A percentile compares a stretch with the other conserved stretches of the same genome.
Evolutionary conservation across 2,329 filamentous ascomycete genomes (phyloP).

Genomic region (Xylaria sp.): DNA sequence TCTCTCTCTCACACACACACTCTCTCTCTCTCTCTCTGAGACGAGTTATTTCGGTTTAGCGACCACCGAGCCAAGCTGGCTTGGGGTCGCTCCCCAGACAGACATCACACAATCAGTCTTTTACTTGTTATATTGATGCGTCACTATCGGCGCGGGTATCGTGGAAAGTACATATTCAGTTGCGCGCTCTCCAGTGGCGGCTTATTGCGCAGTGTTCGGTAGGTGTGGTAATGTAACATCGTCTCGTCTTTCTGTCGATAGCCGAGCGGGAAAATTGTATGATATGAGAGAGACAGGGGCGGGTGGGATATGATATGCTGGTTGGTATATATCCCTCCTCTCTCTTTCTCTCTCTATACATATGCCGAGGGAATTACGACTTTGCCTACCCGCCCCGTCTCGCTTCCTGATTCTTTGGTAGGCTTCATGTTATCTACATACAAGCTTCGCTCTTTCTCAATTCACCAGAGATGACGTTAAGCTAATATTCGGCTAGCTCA

Average conservation of each 20-base stretch:
- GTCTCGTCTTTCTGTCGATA: constrained; percentile 19
- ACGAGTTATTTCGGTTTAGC: neutral
- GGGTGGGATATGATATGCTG: constrained; percentile 13
- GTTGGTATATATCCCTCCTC: constrained; percentile 14
- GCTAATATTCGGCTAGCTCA: neutral
- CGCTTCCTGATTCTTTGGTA: neutral
- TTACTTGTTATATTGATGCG: neutral
- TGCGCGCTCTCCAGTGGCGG: neutral
- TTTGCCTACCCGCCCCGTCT: neutral
- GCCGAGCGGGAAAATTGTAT: constrained; percentile 27
- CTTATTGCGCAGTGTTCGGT: neutral
- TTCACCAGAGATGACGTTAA: neutral
- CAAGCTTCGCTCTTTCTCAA: neutral
- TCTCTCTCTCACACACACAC: too few species aligned
- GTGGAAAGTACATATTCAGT: neutral
- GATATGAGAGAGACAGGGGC: neutral
- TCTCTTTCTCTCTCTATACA: constrained; percentile 16
- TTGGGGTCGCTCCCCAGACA: neutral
- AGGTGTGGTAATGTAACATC: constrained; percentile 29
- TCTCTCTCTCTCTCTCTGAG: neutral
- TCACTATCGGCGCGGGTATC: neutral
- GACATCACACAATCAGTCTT: neutral
- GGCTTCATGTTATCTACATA: neutral
- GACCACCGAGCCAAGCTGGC: neutral
- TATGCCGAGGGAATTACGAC: neutral